A percentile compares a stretch with the other conserved stretches of the same genome.
Conservation (phyloP, 441 rosid genomes). For the Croton setiger region DNA sequence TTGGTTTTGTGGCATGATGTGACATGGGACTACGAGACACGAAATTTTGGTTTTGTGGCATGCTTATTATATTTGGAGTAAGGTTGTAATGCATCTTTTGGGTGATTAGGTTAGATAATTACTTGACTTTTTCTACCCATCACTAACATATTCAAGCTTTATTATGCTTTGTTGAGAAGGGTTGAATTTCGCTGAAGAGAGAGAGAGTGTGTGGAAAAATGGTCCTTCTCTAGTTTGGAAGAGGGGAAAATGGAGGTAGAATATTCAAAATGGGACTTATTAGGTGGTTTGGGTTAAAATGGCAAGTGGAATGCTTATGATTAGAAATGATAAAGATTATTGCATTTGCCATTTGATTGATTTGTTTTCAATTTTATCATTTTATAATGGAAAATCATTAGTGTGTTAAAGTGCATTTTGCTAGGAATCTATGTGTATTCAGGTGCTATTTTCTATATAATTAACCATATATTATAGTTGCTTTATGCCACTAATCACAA, state of each 20-base stretch:
- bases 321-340: too few relatives aligned
- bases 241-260: too few relatives aligned
- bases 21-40: too few relatives aligned
- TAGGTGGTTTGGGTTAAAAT: too few relatives aligned
- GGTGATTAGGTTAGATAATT: conserved; percentile 7
- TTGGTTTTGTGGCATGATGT: neutral
- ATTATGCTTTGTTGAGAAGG: too few relatives aligned
- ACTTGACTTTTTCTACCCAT: neutral
- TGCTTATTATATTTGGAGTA: conserved; percentile 1
- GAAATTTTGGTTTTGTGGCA: neutral
- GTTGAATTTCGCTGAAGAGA: too few relatives aligned
- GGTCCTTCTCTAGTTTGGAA: too few relatives aligned
- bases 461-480: conserved; percentile 29
- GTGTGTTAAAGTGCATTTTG: conserved; percentile 12
- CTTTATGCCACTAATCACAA: conserved; percentile 30
- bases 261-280: too few relatives aligned
- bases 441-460: conserved; percentile 26
- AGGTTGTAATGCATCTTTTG: conserved; percentile 1
- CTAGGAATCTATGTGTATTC: conserved; percentile 30
- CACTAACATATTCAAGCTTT: conserved; percentile 1
- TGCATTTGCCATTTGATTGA: too few relatives aligned
- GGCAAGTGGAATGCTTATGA: too few relatives aligned
- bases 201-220: too few relatives aligned
- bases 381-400: conserved; percentile 18
- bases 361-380: neutral